These are phyloP conservation scores for Gloeopeniophorella convolvens DNA, from an alignment of 768 basidiomycete genomes.

Conservation along the genomic window DNA sequence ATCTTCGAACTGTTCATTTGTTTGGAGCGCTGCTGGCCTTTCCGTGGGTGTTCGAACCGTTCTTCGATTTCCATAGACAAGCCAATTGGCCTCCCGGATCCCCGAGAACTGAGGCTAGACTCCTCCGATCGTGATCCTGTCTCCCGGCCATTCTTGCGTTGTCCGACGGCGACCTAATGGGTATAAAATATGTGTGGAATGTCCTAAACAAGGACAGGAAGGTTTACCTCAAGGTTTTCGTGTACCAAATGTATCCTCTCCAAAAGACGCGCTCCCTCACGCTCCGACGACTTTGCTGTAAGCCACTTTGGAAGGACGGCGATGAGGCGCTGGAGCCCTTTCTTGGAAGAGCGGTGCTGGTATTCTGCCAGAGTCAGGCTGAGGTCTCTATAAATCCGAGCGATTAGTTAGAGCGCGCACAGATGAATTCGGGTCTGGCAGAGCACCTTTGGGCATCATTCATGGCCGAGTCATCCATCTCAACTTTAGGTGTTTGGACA, in stretches of 20 bases:
- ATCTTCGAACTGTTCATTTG: background rate
- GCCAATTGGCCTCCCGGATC: background rate
- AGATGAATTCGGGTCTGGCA: background rate
- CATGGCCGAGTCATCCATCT: background rate
- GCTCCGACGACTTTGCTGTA: constrained; percentile 1
- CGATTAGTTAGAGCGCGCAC: background rate
- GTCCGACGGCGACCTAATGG: background rate
- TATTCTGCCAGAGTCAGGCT: background rate
- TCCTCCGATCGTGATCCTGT: background rate
- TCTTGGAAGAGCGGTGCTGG: constrained; percentile 1
- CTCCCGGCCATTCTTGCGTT: background rate
- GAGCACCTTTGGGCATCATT: background rate
- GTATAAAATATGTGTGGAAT: background rate
- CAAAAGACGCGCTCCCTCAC: background rate
- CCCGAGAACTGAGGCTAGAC: background rate
- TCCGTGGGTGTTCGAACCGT: background rate
- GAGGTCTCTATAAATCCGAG: background rate
- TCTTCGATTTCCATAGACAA: background rate
- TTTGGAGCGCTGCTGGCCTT: background rate
- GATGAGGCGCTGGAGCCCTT: background rate
- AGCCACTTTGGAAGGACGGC: constrained; percentile 12
- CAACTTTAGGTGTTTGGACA: background rate
- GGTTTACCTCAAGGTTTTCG: constrained; percentile 4
- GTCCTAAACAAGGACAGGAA: too few relatives aligned
- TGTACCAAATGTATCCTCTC: background rate